phyloP scores from a whole-genome alignment of 257 asterid genomes.

The Solanum medicagineum region DNA sequence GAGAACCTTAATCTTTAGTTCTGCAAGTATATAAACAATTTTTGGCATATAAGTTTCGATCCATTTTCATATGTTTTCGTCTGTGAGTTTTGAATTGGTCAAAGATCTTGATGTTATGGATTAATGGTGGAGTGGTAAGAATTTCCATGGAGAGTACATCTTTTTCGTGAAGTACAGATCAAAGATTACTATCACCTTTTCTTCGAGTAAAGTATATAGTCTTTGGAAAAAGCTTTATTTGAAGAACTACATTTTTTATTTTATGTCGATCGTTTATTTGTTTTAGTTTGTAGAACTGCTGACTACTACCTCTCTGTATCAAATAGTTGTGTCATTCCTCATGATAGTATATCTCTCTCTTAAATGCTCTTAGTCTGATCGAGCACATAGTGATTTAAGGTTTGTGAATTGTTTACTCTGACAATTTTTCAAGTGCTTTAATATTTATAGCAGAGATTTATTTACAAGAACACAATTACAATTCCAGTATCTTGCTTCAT shows the following conservation, averaged over 20 bases:
- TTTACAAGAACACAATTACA: slow-evolving; percentile 41
- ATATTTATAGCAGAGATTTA: slow-evolving; percentile 34
- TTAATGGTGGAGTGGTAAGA: too few species aligned
- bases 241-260: neutral
- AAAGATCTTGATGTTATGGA: neutral
- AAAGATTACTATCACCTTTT: neutral
- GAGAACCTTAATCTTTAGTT: too few species aligned
- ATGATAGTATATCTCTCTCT: neutral
- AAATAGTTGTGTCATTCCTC: neutral
- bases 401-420: neutral
- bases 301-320: neutral
- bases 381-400: neutral
- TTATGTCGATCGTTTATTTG: neutral
- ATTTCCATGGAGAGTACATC: neutral
- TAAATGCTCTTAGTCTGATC: neutral
- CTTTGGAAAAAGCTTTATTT: neutral
- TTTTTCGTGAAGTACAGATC: neutral
- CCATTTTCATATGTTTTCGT: too few species aligned
- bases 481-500: slow-evolving; percentile 26
- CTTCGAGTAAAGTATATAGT: too few species aligned
- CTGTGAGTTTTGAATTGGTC: neutral
- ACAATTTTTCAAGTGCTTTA: slow-evolving; percentile 39
- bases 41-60: too few species aligned
- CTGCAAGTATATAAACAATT: too few species aligned
- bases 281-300: neutral